Base-by-base conservation (phyloP, 2,329 filamentous ascomycete genomes). In the Dactylonectria macrodidyma region DNA sequence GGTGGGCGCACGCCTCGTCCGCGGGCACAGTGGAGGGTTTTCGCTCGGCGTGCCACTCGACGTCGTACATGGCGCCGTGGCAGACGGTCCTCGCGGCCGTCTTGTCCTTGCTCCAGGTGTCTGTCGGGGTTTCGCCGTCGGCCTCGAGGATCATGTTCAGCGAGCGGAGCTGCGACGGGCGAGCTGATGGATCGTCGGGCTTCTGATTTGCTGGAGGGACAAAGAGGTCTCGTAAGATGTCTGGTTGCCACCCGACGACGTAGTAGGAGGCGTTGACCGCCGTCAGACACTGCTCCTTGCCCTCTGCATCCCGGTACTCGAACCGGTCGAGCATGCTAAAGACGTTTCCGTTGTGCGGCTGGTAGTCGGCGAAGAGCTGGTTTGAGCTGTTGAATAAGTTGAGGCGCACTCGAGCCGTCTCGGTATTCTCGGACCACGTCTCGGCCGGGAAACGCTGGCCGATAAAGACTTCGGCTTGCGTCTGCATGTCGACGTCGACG, bases 381-480 rank as follows among this genome's bases (percentile, higher is more conserved):
- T 84, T 84, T 12, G 63, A 59, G 34, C 67, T 71, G 7, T 57
- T 26, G 4, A 75, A 50, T 1, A 74, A 59, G 26, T 62, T 69
- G 63, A 75, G 58, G 2, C 59, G 24, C 5, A 48, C 61, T 34
- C 41, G 59, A 5, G 56, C 52, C n/a, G 3, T 36, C n/a, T 24
- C 38, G 19, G 19, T 19, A 10, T 38, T 65, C 50, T 52, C 67
- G 3, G 54, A 41, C 73, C 73, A 75, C 8, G 67, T 33, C 0
- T 36, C 60, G 0, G 66, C 30, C 0, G 65, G 58, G 1, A 51
- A 73, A 66, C 80, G 80, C 5, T 71, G 60, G 0, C 84, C 84
- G 38, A 85, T 81, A 66, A 84, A 84, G 8, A 83, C 73, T 65
- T 84, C 82, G 4, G 82, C 83, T 66, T 85, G 83, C 47, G 77